phyloP scores from a whole-genome alignment of 2,329 filamentous ascomycete species.

The Hypoxylon sp. region DNA sequence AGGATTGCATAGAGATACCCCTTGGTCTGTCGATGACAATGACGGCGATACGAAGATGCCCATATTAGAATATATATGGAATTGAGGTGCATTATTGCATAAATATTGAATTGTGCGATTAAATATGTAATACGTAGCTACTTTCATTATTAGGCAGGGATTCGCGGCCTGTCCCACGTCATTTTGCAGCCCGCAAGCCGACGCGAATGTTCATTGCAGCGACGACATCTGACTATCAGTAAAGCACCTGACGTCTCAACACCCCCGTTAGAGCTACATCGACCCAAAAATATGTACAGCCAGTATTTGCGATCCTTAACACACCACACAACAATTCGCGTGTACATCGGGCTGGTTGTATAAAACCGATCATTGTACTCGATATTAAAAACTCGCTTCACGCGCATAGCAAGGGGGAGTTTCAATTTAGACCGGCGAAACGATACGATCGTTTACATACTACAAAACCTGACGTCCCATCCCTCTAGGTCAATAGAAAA shows the following conservation, averaged over 20 bases:
- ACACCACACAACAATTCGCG: constrained; percentile 4
- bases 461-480: constrained; percentile 10
- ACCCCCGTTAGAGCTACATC: constrained; percentile 21
- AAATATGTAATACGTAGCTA: constrained; percentile 13
- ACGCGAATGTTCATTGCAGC: constrained; percentile 39
- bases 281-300: constrained; percentile 8
- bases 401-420: constrained; percentile 14
- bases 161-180: constrained; percentile 48
- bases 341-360: constrained; percentile 14
- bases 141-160: constrained; percentile 31
- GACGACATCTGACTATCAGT: constrained; percentile 32
- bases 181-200: constrained; percentile 47
- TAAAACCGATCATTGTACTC: constrained; percentile 1
- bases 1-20: constrained; percentile 40
- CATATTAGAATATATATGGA: constrained; percentile 26
- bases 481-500: constrained; percentile 42
- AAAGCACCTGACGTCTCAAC: constrained; percentile 34
- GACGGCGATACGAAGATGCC: constrained; percentile 27
- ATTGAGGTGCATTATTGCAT: constrained; percentile 9
- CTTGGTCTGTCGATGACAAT: constrained; percentile 16
- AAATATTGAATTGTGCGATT: background rate
- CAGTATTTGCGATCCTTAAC: constrained; percentile 8
- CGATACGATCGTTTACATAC: constrained; percentile 32
- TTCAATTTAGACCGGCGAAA: constrained; percentile 23
- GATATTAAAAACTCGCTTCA: constrained; percentile 5